Percentiles rank a stretch among this genome's conserved stretches.
Evolutionary conservation across 495 filamentous ascomycete species (phyloP).

Genomic region (Thermothielavioides terrestris): DNA sequence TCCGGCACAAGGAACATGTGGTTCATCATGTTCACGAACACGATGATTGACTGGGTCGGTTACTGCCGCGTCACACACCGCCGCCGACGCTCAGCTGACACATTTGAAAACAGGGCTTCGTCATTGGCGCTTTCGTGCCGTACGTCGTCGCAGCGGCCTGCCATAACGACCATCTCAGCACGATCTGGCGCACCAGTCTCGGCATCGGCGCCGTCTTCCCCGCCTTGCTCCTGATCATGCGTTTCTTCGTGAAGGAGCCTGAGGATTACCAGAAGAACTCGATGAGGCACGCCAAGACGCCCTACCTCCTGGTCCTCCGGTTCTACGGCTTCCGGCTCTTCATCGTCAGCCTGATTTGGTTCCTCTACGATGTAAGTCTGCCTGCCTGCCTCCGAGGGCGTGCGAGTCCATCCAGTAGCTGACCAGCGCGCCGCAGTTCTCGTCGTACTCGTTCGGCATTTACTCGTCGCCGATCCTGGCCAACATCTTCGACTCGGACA

Average conservation of each 20-base stretch:
- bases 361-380: slow-evolving; percentile 64
- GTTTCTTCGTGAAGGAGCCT: slow-evolving; percentile 70
- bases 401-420: slow-evolving; percentile 3
- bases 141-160: slow-evolving; percentile 61
- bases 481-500: slow-evolving; percentile 48
- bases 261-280: slow-evolving; percentile 63
- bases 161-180: slow-evolving; percentile 58
- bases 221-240: slow-evolving; percentile 61
- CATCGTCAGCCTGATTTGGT: slow-evolving; percentile 77
- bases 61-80: background rate
- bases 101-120: slow-evolving; percentile 46
- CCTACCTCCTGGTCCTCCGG: slow-evolving; percentile 44
- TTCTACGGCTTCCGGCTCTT: slow-evolving; percentile 57
- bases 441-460: slow-evolving; percentile 68
- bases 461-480: slow-evolving; percentile 63
- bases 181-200: slow-evolving; percentile 67
- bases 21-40: slow-evolving; percentile 92
- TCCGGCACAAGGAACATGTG: slow-evolving; percentile 72
- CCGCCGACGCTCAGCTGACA: slow-evolving; percentile 9
- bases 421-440: slow-evolving; percentile 40
- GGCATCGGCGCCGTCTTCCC: slow-evolving; percentile 77
- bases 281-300: slow-evolving; percentile 46
- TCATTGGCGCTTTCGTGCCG: slow-evolving; percentile 65
- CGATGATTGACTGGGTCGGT: slow-evolving; percentile 62
- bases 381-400: background rate